These are phyloP conservation scores for Epichloe elymi DNA, from an alignment of 2,329 filamentous ascomycete genomes.

Conservation along the genomic window DNA sequence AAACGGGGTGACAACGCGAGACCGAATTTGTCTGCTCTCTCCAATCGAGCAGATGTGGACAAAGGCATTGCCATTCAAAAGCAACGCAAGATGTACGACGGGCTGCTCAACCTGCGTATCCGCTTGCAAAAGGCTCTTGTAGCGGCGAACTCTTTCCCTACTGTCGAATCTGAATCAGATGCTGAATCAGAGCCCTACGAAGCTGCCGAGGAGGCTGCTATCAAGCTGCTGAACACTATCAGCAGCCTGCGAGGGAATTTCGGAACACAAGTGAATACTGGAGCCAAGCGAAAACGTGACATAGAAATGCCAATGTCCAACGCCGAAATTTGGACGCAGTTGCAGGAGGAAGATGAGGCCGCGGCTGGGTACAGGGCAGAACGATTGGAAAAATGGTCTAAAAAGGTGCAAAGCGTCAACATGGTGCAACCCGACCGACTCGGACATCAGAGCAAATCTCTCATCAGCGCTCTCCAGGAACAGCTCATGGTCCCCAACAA, in stretches of 20 bases:
- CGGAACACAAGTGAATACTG: slow-evolving; percentile 32
- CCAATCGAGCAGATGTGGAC: slow-evolving; percentile 45
- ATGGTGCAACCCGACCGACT: slow-evolving; percentile 15
- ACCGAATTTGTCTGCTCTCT: slow-evolving; percentile 17
- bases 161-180: slow-evolving; percentile 25
- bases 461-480: slow-evolving; percentile 54
- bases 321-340: slow-evolving; percentile 58
- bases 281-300: slow-evolving; percentile 48
- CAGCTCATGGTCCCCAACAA: slow-evolving; percentile 52
- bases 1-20: slow-evolving; percentile 19
- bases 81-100: slow-evolving; percentile 77
- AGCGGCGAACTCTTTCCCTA: slow-evolving; percentile 60
- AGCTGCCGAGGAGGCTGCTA: slow-evolving; percentile 72
- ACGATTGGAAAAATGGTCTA: slow-evolving; percentile 81
- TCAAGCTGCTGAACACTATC: slow-evolving; percentile 74
- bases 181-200: slow-evolving; percentile 43
- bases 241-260: slow-evolving; percentile 55
- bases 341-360: slow-evolving; percentile 51
- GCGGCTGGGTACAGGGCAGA: slow-evolving; percentile 50
- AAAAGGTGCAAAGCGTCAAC: slow-evolving; percentile 45
- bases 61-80: slow-evolving; percentile 80
- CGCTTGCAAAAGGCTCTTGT: slow-evolving; percentile 84
- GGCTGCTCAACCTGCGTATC: slow-evolving; percentile 79
- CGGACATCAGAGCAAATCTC: slow-evolving; percentile 23
- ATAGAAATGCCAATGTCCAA: slow-evolving; percentile 43